Conservation (phyloP, 352 stramenopile species). For the Achlya hypogyna region DNA sequence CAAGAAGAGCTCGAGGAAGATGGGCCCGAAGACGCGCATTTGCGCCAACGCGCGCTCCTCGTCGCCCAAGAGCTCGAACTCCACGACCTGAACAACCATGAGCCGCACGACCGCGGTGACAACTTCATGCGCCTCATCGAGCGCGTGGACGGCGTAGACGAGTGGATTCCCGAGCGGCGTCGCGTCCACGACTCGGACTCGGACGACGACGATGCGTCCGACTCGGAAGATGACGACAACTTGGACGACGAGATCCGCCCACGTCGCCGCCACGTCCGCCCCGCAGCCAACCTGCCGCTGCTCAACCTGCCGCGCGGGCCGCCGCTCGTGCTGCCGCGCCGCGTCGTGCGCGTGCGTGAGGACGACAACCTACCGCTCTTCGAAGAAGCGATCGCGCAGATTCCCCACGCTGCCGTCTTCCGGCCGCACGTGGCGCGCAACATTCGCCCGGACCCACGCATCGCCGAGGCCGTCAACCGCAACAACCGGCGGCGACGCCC, state of each 20-base stretch:
- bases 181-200: slow-evolving; percentile 35
- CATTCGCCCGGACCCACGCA: slow-evolving; percentile 13
- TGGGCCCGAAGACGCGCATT: slow-evolving; percentile 12
- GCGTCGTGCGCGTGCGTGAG: slow-evolving; percentile 6
- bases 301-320: background rate
- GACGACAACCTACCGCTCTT: slow-evolving; percentile 19
- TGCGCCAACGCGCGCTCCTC: slow-evolving; percentile 25
- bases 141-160: slow-evolving; percentile 24
- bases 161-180: slow-evolving; percentile 27
- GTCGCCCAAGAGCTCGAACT: slow-evolving; percentile 22
- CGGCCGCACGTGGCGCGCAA: slow-evolving; percentile 17
- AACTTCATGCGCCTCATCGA: slow-evolving; percentile 11
- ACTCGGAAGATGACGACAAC: slow-evolving; percentile 2
- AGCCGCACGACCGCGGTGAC: background rate
- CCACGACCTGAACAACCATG: background rate
- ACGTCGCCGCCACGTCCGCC: background rate
- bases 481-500: background rate
- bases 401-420: slow-evolving; percentile 16
- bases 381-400: slow-evolving; percentile 14
- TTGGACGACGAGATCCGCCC: slow-evolving; percentile 5
- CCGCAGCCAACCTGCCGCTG: background rate
- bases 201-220: slow-evolving; percentile 42
- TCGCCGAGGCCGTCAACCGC: slow-evolving; percentile 4
- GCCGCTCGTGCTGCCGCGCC: background rate
- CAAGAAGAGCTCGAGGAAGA: slow-evolving; percentile 40